These are phyloP conservation scores for Podospora pseudopauciseta DNA, from an alignment of 495 filamentous ascomycete species.

Conservation along the genomic window DNA sequence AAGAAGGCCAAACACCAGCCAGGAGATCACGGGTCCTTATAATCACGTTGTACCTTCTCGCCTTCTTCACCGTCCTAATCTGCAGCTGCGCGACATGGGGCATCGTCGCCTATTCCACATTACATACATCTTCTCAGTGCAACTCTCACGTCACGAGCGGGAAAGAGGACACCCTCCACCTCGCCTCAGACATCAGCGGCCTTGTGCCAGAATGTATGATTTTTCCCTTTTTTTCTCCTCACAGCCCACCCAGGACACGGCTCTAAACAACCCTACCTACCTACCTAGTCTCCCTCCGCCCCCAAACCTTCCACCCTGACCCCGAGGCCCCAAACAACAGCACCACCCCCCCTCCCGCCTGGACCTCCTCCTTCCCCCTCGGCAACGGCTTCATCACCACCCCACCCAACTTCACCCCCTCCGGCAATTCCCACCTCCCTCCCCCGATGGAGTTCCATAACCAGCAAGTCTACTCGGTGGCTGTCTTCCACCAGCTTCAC, in stretches of 20 bases:
- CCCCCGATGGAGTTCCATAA: not conserved
- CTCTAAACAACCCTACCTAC: no score
- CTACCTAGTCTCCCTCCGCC: not conserved
- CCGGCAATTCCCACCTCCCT: not conserved
- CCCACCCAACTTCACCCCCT: not conserved
- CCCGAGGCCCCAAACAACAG: not conserved
- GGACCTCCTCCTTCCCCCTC: not conserved
- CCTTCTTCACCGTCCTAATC: not conserved
- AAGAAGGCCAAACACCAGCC: not conserved
- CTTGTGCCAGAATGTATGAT: not conserved
- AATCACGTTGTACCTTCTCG: not conserved
- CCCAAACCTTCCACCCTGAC: not conserved
- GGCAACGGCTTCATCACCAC: not conserved
- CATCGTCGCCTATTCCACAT: not conserved
- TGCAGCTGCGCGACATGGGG: not conserved
- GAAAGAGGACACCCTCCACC: not conserved
- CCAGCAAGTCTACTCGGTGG: slow-evolving; percentile 10
- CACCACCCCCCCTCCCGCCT: not conserved
- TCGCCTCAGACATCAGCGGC: not conserved
- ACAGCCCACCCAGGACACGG: no score
- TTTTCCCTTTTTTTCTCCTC: not conserved
- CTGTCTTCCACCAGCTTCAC: slow-evolving; percentile 42
- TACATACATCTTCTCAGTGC: not conserved
- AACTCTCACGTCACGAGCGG: not conserved
- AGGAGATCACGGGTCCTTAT: not conserved